These are phyloP conservation scores for Blechomonas ayalai DNA, from an alignment of 208 protist species.

Conservation along the genomic window DNA sequence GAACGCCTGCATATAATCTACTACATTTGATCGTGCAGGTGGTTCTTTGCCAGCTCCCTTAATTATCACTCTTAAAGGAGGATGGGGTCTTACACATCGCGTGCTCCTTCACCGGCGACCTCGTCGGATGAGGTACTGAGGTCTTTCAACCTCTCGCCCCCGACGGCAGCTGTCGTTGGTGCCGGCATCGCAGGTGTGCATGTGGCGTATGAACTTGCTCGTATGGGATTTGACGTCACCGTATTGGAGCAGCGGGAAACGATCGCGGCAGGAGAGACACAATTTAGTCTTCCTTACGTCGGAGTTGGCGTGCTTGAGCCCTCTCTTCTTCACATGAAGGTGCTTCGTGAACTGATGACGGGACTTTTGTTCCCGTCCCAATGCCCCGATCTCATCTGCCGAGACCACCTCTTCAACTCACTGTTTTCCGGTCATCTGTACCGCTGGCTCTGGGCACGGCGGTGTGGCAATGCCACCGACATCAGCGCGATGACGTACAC, in stretches of 20 bases:
- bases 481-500: slow-evolving; percentile 62
- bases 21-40: too few species aligned
- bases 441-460: slow-evolving; percentile 59
- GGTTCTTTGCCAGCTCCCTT: too few species aligned
- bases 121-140: slow-evolving; percentile 13
- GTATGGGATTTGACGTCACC: slow-evolving; percentile 73
- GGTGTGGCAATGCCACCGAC: slow-evolving; percentile 24
- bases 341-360: slow-evolving; percentile 32
- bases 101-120: neutral
- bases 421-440: slow-evolving; percentile 49
- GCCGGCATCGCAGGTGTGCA: slow-evolving; percentile 81
- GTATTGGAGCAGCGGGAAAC: slow-evolving; percentile 54
- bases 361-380: slow-evolving; percentile 22
- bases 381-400: slow-evolving; percentile 43
- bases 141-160: slow-evolving; percentile 28
- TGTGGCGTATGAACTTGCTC: slow-evolving; percentile 75
- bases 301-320: slow-evolving; percentile 72
- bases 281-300: slow-evolving; percentile 52
- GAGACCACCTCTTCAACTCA: slow-evolving; percentile 48
- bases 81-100: slow-evolving; percentile 6
- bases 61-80: too few species aligned
- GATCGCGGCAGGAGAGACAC: slow-evolving; percentile 46
- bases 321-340: slow-evolving; percentile 19
- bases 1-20: too few species aligned
- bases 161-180: slow-evolving; percentile 72